Base-by-base conservation (phyloP, 2,329 filamentous ascomycete genomes). In the Aspergillus sclerotialis region DNA sequence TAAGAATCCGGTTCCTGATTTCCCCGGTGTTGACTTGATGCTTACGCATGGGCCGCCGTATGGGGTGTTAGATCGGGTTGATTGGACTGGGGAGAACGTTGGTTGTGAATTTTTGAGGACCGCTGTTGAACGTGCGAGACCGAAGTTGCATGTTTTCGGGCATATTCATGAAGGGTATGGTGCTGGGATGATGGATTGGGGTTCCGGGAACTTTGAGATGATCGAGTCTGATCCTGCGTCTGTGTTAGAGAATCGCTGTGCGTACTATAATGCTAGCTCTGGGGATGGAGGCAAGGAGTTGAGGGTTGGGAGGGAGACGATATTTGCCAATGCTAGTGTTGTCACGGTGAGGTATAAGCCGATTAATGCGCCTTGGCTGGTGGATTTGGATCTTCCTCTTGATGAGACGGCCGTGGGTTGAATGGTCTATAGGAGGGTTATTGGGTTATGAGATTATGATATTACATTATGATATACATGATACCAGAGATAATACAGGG, bases 31-130 rank as follows among this genome's bases (percentile, higher is more conserved):
- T 14, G 76, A 80, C 49, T 63, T 81, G 6, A 61, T 79, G 42
- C 65, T 80, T 47, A 80, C 77, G 0, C 78, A 81, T 46, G 76
- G 76, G 1, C 77, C 77, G 2, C 75, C 77, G 0, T 50, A 57
- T 14, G 62, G 61, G 0, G 52, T 73, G 2, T 56, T 77, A 2
- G 78, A 81, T 44, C 37, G 43, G n/a, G 56, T 58, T 5, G 44
- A 40, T 5, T 36, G 27, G 27, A 16, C 45, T 1, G 50, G 50
- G 2, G 49, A 58, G 15, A 46, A 57, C 13, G 74, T 72, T 1
- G 78, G 78, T 0, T 80, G 77, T 52, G 58, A 66, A 30, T 66
- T 72, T 46, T 57, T 82, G 1, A 60, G 74, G 2, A 56, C 60
- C 1, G 76, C 76, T 0, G 56, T 72, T 2, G 55, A 61, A 33